Base-by-base conservation (phyloP, 2,329 filamentous ascomycete species). In the Thermomyces lanuginosus region DNA sequence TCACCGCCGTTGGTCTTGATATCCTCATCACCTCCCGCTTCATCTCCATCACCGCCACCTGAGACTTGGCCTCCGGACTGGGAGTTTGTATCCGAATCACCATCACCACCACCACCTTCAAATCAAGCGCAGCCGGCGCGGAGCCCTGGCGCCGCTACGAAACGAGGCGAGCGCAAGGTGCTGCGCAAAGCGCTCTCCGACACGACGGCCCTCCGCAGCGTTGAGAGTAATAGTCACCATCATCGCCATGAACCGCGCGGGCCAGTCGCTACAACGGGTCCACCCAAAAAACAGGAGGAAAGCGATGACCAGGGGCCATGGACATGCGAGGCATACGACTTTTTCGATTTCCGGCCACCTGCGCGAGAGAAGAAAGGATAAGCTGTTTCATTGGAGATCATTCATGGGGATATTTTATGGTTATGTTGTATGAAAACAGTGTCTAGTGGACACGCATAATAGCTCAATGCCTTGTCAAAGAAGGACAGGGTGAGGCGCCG, bases 261-360 rank as follows among this genome's bases (percentile, higher is more conserved):
- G 12, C 28, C 32, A n/a, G 15, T 42, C 9, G 33, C 35, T 6
- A 27, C 37, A 6, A 36, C 29, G n/a, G 36, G 35, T 10, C 36
- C 31, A 13, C 35, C 41, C 6, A 33, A 40, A 3, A 39, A 38
- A 22, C 27, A 31, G 6, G 36, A 40, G 9, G 36, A 40, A 13
- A 32, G 38, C 6, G 35, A 33, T 4, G 50, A 53, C 21, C 39
- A 49, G 31, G 54, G 54, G 0, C 53, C 54, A 1, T 58, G 54
- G 54, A 57, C 54, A 4, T 39, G 41, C 0, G 54, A 58, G 33
- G 54, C 54, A 8, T 37, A 53, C 14, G 51, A 57, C 37, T 38
- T 58, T 11, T 57, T 57, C 35, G 53, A 56, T 22, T 57, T 51
- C 34, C 57, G 54, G 54, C 54, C 54, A 9, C 44, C 45, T 5